Base-by-base conservation (phyloP, 2,329 filamentous ascomycete genomes). In the Calonectria pseudoreteaudii region DNA sequence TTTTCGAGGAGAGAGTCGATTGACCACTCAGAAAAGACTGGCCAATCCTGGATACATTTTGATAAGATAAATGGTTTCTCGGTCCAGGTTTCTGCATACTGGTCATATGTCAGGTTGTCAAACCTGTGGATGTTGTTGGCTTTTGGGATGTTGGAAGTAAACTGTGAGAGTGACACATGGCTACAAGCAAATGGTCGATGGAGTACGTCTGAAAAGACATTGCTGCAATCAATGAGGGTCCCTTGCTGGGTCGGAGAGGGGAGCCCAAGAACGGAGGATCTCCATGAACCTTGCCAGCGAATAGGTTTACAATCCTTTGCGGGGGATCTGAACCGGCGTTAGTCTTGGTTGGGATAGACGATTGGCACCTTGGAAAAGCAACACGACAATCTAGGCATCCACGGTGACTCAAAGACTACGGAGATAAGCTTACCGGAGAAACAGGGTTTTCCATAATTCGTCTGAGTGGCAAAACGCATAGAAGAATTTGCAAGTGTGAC, bases 111-210 rank as follows among this genome's bases (percentile, higher is more conserved):
- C 30, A 98, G 88, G 78, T 94, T 89, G 8, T 89, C 82, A 11
- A 98, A 86, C 16, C 94, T 91, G 3, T 88, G 82, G 67, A 98
- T 98, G 77, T 91, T 87, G 82, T 98, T 98, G 47, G 86, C 84
- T 41, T 85, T 79, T 2, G 96, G 95, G 47, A 98, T 98, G 66
- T 90, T 91, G 30, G 88, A 87, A 11, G 91, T 89, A 82, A 93
- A 98, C 2, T 91, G 90, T 9, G 86, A 83, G 50, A 98, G 86
- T 2, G 90, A 85, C 34, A 95, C 92, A 81, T 98, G 91, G 58
- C 95, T 94, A 86, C 96, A 98, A 78, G 94, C 93, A 83, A 97
- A 98, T 0, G 96, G 96, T 13, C 96, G 91, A 84, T 98, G 95
- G 30, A 98, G 89, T 10, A 94, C 92, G 84, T 99, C 96, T 18